Base-by-base conservation (phyloP, 2,329 filamentous ascomycete genomes). In the Ascochyta pisi region DNA sequence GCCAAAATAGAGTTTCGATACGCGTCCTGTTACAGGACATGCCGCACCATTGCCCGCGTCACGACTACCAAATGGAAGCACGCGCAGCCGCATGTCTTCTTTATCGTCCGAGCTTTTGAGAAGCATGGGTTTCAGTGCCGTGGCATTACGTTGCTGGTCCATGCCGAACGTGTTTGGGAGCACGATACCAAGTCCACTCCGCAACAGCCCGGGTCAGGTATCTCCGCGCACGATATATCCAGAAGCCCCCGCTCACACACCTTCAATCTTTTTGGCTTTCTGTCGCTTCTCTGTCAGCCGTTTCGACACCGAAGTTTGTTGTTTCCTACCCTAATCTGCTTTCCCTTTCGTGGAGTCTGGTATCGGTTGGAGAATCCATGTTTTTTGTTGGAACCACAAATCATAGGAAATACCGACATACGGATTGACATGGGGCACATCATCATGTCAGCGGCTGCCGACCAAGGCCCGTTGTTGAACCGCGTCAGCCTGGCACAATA, bases 401-500 rank as follows among this genome's bases (percentile, higher is more conserved):
- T 45, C 43, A 46, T 39, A 52, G 49, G 29, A 54, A 47, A 34
- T 43, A 42, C 27, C 35, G 48, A 42, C 37, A 49, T 29, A 54
- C 56, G 41, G 52, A 54, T 54, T 53, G 46, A 56, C 41, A 67
- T 67, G 64, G 62, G 61, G n/a, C 61, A 67, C 23, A 61, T 67
- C 23, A 54, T 67, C 31, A 60, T 58, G 40, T 55, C 63, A 31
- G 43, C 51, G 6, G 51, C 53, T n/a, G 46, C 51, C 57, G 58
- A 68, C 27, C 60, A 59, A 56, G 67, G 66, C 8, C 63, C 65
- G 8, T 46, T 66, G 33, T 45, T 69, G 23, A 62, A 62, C n/a
- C 61, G 61, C n/a, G 64, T 68, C 41, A 65, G 60, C 35, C 37
- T 70, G 52, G 60, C 62, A 22, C 55, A 60, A 42, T 70, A 68